Percentiles rank a stretch among this genome's conserved stretches.
Conservation (phyloP, 192 early-diverging fungal genomes). For the Chytriomyces sp. region DNA sequence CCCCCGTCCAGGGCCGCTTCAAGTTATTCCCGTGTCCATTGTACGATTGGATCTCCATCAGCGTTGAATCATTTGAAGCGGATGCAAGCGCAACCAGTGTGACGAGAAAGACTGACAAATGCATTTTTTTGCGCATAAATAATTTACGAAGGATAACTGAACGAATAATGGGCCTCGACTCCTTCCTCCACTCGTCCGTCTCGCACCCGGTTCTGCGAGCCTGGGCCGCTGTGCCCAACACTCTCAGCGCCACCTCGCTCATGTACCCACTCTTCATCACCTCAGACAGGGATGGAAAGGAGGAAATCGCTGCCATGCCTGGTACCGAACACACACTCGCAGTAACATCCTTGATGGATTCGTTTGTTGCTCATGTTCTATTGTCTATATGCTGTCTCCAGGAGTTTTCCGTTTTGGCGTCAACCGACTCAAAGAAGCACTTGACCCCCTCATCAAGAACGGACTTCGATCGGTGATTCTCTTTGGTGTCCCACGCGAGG, state of each 20-base stretch:
- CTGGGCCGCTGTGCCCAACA: constrained; percentile 68
- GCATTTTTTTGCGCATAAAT: too few relatives aligned
- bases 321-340: constrained; percentile 35
- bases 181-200: constrained; percentile 86
- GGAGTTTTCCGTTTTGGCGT: constrained; percentile 64
- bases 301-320: constrained; percentile 82
- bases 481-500: constrained; percentile 87
- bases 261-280: constrained; percentile 96
- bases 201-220: constrained; percentile 78
- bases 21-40: constrained; percentile 41
- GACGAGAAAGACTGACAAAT: too few relatives aligned
- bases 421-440: constrained; percentile 72
- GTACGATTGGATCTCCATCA: constrained; percentile 17
- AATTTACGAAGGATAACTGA: too few relatives aligned
- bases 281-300: constrained; percentile 75
- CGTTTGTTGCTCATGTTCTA: background rate
- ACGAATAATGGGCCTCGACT: background rate
- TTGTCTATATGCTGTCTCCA: too few relatives aligned
- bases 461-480: constrained; percentile 87
- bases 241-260: constrained; percentile 69
- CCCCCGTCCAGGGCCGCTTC: constrained; percentile 9
- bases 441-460: constrained; percentile 84
- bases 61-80: too few relatives aligned
- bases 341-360: background rate
- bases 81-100: too few relatives aligned